Evolutionary conservation across 257 asterid genomes (phyloP), one percentile per base, ranked within the genome.

Genomic region (Fraxinus pennsylvanica): DNA sequence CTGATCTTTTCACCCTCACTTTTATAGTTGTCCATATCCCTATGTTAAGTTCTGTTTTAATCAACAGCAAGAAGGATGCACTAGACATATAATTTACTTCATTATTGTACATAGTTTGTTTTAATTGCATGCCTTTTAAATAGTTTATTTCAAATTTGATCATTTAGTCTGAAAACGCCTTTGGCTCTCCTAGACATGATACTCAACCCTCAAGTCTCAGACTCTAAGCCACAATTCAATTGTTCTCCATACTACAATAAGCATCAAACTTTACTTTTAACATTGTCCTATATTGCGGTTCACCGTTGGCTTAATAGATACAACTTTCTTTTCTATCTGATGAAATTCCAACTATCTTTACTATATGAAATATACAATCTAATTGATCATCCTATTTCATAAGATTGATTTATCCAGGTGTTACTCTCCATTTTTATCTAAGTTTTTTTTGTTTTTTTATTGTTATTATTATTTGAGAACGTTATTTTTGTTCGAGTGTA

Each of bases 401-500:
- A 47, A 47, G 57, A 47, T 47, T 14, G 57, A 47, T 47, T 14
- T 47, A 47, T 47, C 59, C 59, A 4, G 8, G 29, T 6, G 21
- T 52, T 52, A 57, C 66, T 7, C 21, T 57, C 12, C 7, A 0
- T 1, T n/a, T n/a, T 54, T 17, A 19, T 54, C 27, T 54, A 27
- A 54, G 1, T 9, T 19, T 19, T 52, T 52, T 17, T 17, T 3
- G 1, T 41, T 41, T 41, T 41, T 1, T 30, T 30, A 30, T 30
- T 30, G 0, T 30, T 30, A 30, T 30, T 30, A 30, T 30, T 41
- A 1, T 41, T 43, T 43, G 4, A 47, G 21, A 52, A 35, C 39
- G 8, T 72, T 79, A 22, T 76, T 50, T 75, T 36, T 66, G 80
- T 22, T 73, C 25, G 50, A 39, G 52, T 86, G 68, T 79, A 93